Conservation (phyloP, 192 early-diverging fungal species). For the Geosiphon pyriformis region DNA sequence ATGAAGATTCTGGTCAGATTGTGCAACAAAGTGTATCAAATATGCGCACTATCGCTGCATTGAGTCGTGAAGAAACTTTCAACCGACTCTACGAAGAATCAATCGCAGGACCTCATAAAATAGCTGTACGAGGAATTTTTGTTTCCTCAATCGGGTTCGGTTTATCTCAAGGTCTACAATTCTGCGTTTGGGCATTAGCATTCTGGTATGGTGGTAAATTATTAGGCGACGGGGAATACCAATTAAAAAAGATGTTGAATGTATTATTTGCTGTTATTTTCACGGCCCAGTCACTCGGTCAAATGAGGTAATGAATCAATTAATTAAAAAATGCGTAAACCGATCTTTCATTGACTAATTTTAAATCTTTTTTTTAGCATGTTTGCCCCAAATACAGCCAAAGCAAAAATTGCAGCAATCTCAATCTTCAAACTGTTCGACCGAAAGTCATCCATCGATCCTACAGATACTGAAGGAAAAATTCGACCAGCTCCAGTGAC, state of each 20-base stretch:
- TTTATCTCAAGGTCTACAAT: slow-evolving; percentile 60
- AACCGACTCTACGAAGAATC: slow-evolving; percentile 53
- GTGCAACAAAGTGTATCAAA: slow-evolving; percentile 79
- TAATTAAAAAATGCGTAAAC: background rate
- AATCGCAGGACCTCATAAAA: slow-evolving; percentile 60
- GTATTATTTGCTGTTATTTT: slow-evolving; percentile 78
- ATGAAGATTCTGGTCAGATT: slow-evolving; percentile 72
- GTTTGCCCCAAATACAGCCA: slow-evolving; percentile 69
- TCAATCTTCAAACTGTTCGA: slow-evolving; percentile 67
- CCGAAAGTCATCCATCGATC: slow-evolving; percentile 65
- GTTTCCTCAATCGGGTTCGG: slow-evolving; percentile 65
- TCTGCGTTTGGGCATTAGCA: slow-evolving; percentile 69
- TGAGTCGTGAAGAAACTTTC: slow-evolving; percentile 69
- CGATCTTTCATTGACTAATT: too few relatives aligned
- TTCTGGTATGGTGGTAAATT: slow-evolving; percentile 71
- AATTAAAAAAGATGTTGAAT: slow-evolving; percentile 50
- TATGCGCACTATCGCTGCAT: slow-evolving; percentile 77
- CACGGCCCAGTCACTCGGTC: slow-evolving; percentile 57
- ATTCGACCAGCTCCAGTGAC: slow-evolving; percentile 24
- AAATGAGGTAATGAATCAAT: slow-evolving; percentile 35
- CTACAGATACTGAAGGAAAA: slow-evolving; percentile 37
- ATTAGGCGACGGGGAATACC: slow-evolving; percentile 36
- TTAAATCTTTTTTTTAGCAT: slow-evolving; percentile 26
- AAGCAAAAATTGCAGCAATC: slow-evolving; percentile 75
- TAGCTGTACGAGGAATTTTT: slow-evolving; percentile 57